phyloP scores from a whole-genome alignment of 345 rosid species.

The Hypericum perforatum region DNA sequence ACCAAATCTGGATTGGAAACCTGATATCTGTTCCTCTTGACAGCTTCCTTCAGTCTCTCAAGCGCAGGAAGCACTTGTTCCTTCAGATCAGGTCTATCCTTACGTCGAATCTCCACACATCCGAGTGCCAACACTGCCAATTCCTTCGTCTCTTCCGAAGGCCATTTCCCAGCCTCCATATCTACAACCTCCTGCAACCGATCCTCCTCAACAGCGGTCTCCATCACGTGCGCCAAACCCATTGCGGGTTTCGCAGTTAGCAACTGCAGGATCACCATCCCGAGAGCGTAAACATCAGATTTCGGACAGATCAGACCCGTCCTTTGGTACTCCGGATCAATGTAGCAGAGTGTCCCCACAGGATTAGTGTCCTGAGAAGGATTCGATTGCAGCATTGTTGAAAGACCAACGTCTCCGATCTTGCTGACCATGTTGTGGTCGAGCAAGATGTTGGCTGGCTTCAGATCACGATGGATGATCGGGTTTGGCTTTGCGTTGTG shows the following conservation, averaged over 20 bases:
- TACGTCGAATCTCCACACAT: slow-evolving; percentile 66
- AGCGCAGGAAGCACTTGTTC: slow-evolving; percentile 56
- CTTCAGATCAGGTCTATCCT: slow-evolving; percentile 61
- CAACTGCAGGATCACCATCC: slow-evolving; percentile 72
- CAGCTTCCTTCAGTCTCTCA: slow-evolving; percentile 49
- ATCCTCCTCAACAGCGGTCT: slow-evolving; percentile 41
- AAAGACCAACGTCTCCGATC: slow-evolving; percentile 85
- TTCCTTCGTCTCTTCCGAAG: slow-evolving; percentile 56
- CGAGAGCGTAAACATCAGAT: slow-evolving; percentile 78
- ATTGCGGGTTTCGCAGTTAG: slow-evolving; percentile 70
- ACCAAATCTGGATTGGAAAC: slow-evolving; percentile 6
- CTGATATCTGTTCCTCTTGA: slow-evolving; percentile 25
- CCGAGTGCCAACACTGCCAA: slow-evolving; percentile 57
- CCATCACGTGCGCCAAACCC: slow-evolving; percentile 53
- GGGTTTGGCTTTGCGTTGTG: slow-evolving; percentile 69
- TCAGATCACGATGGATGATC: slow-evolving; percentile 79
- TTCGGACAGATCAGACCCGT: slow-evolving; percentile 63
- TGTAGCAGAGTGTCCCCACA: slow-evolving; percentile 73
- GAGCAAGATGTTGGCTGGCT: slow-evolving; percentile 85
- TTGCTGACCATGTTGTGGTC: slow-evolving; percentile 75
- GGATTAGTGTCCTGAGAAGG: slow-evolving; percentile 44
- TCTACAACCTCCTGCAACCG: slow-evolving; percentile 46
- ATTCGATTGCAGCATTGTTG: slow-evolving; percentile 44
- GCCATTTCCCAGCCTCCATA: slow-evolving; percentile 69
- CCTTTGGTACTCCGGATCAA: slow-evolving; percentile 89